These are phyloP conservation scores for Macrophomina pseudophaseolina DNA, from an alignment of 2,329 filamentous ascomycete species.

Conservation along the genomic window DNA sequence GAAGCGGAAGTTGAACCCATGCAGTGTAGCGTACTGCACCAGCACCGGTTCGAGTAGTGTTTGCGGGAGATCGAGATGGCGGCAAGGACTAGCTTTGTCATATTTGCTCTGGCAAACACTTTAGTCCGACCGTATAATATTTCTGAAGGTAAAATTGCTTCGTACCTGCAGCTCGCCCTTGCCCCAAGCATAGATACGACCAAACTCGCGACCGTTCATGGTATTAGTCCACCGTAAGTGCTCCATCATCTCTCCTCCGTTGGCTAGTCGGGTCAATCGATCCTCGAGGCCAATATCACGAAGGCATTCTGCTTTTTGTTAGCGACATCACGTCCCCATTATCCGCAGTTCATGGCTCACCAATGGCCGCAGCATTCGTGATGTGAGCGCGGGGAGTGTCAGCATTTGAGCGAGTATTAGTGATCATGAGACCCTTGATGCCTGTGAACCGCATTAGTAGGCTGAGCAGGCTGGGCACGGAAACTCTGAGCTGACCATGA, in stretches of 20 bases:
- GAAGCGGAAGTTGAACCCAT: slow-evolving; percentile 49
- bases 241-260: slow-evolving; percentile 43
- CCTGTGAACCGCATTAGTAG: slow-evolving; percentile 36
- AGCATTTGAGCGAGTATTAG: slow-evolving; percentile 55
- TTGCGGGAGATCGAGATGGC: slow-evolving; percentile 50
- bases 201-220: slow-evolving; percentile 53
- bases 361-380: slow-evolving; percentile 62
- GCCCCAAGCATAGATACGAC: slow-evolving; percentile 49
- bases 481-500: background rate
- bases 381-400: slow-evolving; percentile 65
- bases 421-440: slow-evolving; percentile 60
- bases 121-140: too few relatives aligned
- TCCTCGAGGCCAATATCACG: slow-evolving; percentile 52
- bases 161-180: too few relatives aligned
- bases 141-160: too few relatives aligned
- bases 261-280: slow-evolving; percentile 38
- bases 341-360: slow-evolving; percentile 33
- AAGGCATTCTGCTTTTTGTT: slow-evolving; percentile 33
- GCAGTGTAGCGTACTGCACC: slow-evolving; percentile 42
- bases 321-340: background rate
- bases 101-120: slow-evolving; percentile 47
- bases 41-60: slow-evolving; percentile 51
- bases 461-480: background rate
- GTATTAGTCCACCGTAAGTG: slow-evolving; percentile 51
- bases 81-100: slow-evolving; percentile 48